Evolutionary conservation across 2,329 filamentous ascomycete species (phyloP), one percentile per base, ranked within the genome.

Genomic region (Atkinsonella texensis): DNA sequence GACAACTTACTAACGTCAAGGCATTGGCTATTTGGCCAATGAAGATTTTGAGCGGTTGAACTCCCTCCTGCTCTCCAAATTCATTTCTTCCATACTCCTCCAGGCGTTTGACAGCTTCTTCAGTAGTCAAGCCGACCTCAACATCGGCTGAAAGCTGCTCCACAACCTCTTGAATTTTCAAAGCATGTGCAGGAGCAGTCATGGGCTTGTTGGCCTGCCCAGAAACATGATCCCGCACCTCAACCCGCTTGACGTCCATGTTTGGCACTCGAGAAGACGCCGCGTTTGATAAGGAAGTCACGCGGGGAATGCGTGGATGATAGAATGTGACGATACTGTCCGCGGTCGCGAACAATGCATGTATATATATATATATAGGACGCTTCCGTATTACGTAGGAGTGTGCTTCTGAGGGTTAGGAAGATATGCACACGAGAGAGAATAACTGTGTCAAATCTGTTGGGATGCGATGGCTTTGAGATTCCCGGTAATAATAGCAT

Each of bases 11-110:
- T 65, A 86, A 64, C 57, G 79, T 85, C 77, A 86, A 79, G 13
- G 82, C 82, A 64, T 86, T 86, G 53, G 80, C 81, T 50, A 86
- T 70, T 61, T 87, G 83, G 33, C 76, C 72, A 47, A 85, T 69
- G 20, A 87, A 67, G 54, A 86, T 85, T 60, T 83, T 83, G 51
- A 75, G 57, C 31, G 79, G 74, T 51, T 77, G 77, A 20, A 86
- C 81, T 9, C 77, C 77, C 50, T 75, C 70, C 7, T 70, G 74
- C 46, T 81, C 77, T 49, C 81, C 79, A 11, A 87, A 74, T 53
- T 84, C 76, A 57, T 87, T 87, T 15, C 69, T 65, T 4, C 83
- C 83, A 66, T 78, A 76, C 46, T 77, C 65, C 28, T 76, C 71
- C 1, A 83, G 67, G 20, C 81, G 74, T 10, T 62, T 59, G 55